These are phyloP conservation scores for Hirsutella rhossiliensis DNA, from an alignment of 2,329 filamentous ascomycete genomes.

Conservation along the genomic window DNA sequence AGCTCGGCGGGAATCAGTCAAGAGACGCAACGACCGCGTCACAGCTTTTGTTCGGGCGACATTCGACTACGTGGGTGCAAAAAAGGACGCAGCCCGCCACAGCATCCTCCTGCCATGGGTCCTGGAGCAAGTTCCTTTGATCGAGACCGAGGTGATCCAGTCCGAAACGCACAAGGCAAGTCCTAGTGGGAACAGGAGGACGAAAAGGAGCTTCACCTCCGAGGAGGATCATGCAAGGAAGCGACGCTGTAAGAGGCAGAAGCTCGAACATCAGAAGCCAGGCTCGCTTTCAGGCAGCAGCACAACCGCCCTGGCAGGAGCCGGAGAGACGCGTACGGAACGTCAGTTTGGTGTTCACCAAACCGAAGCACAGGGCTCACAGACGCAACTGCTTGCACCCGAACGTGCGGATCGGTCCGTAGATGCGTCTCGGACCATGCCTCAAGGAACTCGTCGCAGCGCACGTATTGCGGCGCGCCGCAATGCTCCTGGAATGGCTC, in stretches of 20 bases:
- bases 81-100: constrained; percentile 7
- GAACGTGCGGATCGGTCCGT: background rate
- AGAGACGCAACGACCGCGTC: background rate
- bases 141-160: constrained; percentile 10
- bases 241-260: background rate
- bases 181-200: background rate
- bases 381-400: background rate
- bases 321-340: background rate
- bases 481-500: background rate
- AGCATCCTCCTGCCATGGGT: constrained; percentile 12
- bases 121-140: constrained; percentile 11
- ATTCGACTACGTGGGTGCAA: constrained; percentile 2
- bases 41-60: constrained; percentile 2
- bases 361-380: background rate
- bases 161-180: background rate
- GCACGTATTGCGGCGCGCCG: constrained; percentile 11
- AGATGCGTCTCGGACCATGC: background rate
- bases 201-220: background rate
- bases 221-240: background rate
- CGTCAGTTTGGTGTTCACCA: too few species aligned
- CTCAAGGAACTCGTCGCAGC: background rate
- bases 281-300: background rate
- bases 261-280: background rate
- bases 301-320: background rate
- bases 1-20: background rate